Conservation (phyloP, 805 yeast species). For the Candida michaelii region DNA sequence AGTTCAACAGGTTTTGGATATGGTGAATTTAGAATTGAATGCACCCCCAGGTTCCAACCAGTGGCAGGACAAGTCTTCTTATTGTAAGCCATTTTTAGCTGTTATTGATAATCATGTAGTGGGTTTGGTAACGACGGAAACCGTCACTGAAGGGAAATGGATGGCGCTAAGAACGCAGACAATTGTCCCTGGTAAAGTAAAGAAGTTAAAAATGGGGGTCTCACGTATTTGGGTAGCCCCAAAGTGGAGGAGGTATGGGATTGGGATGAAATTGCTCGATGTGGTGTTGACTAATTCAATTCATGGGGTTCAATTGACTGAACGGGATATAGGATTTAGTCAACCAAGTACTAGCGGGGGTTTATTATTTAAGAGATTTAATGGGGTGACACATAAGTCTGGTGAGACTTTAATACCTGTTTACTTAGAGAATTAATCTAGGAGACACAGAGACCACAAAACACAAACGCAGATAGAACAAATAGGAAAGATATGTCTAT, state of each 20-base stretch:
- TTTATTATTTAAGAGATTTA: conserved; percentile 53
- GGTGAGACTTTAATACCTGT: conserved; percentile 53
- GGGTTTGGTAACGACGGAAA: conserved; percentile 58
- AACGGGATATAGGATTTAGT: conserved; percentile 59
- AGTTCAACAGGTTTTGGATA: conserved; percentile 37
- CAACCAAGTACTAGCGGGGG: conserved; percentile 72
- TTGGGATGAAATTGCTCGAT: conserved; percentile 47
- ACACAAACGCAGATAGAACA: too few species aligned
- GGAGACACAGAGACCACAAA: too few species aligned
- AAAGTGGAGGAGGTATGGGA: conserved; percentile 48
- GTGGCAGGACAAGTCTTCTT: conserved; percentile 25
- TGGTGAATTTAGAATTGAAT: conserved; percentile 60
- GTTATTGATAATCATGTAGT: conserved; percentile 47
- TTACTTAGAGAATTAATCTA: conserved; percentile 31
- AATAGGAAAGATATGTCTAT: too few species aligned
- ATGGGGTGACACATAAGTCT: conserved; percentile 53
- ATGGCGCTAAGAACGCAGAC: conserved; percentile 54
- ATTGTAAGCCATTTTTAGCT: conserved; percentile 46
- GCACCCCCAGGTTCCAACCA: conserved; percentile 45
- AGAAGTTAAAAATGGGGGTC: conserved; percentile 33
- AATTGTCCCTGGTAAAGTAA: conserved; percentile 48
- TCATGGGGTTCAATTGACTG: conserved; percentile 48
- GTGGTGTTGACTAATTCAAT: conserved; percentile 44
- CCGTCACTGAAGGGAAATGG: conserved; percentile 51
- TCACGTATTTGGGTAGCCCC: conserved; percentile 47